phyloP scores from a whole-genome alignment of 768 basidiomycete species.

The Mrakia blollopis region DNA sequence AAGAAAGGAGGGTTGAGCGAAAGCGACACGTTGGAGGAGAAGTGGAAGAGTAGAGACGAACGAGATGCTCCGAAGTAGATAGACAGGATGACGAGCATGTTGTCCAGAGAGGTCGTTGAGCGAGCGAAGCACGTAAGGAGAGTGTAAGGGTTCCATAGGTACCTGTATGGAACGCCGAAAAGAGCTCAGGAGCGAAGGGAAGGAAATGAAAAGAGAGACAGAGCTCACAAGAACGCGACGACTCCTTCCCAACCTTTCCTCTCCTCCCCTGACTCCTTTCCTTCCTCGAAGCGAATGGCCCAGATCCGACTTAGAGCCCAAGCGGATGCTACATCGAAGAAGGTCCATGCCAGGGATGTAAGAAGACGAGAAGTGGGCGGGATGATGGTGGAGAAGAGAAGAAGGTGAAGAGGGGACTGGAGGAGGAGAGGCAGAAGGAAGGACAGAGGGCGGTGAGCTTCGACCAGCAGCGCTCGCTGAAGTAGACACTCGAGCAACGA shows the following conservation, averaged over 20 bases:
- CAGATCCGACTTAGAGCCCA: slow-evolving; percentile 65
- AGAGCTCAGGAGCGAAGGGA: background rate
- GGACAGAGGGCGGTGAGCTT: background rate
- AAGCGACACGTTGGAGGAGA: background rate
- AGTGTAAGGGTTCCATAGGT: slow-evolving; percentile 84
- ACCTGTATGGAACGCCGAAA: slow-evolving; percentile 50
- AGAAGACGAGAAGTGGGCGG: slow-evolving; percentile 53
- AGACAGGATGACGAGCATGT: slow-evolving; percentile 60
- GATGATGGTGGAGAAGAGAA: slow-evolving; percentile 65
- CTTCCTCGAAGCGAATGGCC: slow-evolving; percentile 56
- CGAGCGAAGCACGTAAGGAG: slow-evolving; percentile 71
- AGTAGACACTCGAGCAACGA: slow-evolving; percentile 43
- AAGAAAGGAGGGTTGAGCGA: background rate
- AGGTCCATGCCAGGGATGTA: slow-evolving; percentile 61
- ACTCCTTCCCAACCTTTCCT: slow-evolving; percentile 56
- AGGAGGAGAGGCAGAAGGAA: no score
- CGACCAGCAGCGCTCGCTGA: slow-evolving; percentile 12
- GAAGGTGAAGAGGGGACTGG: slow-evolving; percentile 75
- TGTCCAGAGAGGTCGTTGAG: slow-evolving; percentile 80
- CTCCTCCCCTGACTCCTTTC: slow-evolving; percentile 36
- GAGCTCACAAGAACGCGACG: slow-evolving; percentile 63
- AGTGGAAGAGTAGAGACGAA: background rate
- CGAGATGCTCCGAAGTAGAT: slow-evolving; percentile 57
- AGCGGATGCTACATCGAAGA: slow-evolving; percentile 63
- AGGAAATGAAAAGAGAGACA: background rate